Conservation (phyloP, 2,329 filamentous ascomycete genomes). For the Hyphodiscus sp. region DNA sequence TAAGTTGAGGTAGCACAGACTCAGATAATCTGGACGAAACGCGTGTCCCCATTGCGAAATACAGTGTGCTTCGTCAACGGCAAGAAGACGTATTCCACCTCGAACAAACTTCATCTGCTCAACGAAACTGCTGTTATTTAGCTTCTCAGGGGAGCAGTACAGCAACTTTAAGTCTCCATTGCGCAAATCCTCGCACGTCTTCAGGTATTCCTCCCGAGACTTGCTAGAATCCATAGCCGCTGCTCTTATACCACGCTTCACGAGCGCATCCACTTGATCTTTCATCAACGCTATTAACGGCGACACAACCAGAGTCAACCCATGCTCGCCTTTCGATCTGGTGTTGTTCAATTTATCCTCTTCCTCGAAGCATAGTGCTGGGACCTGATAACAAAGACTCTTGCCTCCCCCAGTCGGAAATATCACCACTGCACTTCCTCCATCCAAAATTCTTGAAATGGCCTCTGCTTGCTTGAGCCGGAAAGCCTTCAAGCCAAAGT, state of each 20-base stretch:
- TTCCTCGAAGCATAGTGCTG: slow-evolving; percentile 33
- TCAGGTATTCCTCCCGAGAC: slow-evolving; percentile 33
- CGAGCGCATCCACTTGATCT: slow-evolving; percentile 51
- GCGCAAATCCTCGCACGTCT: slow-evolving; percentile 39
- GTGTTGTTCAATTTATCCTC: slow-evolving; percentile 30
- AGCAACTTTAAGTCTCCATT: slow-evolving; percentile 45
- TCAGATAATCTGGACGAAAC: slow-evolving; percentile 46
- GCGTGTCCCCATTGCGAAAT: slow-evolving; percentile 50
- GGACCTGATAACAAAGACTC: slow-evolving; percentile 37
- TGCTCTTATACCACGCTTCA: slow-evolving; percentile 41
- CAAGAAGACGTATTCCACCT: slow-evolving; percentile 50
- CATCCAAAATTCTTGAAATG: slow-evolving; percentile 32
- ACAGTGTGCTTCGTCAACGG: slow-evolving; percentile 53
- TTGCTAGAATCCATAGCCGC: slow-evolving; percentile 52
- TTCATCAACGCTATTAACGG: slow-evolving; percentile 50
- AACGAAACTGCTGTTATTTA: slow-evolving; percentile 54
- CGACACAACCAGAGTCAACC: slow-evolving; percentile 40
- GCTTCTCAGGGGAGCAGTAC: slow-evolving; percentile 52
- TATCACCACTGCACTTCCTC: slow-evolving; percentile 37
- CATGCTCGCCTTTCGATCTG: slow-evolving; percentile 25
- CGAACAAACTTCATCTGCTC: slow-evolving; percentile 46
- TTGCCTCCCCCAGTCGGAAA: slow-evolving; percentile 39
- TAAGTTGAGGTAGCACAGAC: slow-evolving; percentile 21
- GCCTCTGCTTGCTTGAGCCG: slow-evolving; percentile 40
- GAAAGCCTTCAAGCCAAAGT: slow-evolving; percentile 37